These are phyloP conservation scores for Bertia moriformis DNA, from an alignment of 2,329 filamentous ascomycete genomes.

Conservation along the genomic window DNA sequence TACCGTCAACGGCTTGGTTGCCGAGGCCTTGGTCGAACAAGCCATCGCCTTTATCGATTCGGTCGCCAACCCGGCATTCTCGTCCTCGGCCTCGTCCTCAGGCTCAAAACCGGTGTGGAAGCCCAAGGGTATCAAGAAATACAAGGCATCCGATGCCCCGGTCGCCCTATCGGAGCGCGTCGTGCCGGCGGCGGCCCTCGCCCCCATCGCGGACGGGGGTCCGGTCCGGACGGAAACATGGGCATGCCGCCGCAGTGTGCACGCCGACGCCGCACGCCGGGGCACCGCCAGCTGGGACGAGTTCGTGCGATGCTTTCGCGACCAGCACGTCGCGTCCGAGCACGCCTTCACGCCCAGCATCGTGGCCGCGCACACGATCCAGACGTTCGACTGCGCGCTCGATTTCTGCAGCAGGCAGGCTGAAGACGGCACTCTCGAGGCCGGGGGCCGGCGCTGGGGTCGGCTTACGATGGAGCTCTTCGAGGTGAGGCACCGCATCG, in stretches of 20 bases:
- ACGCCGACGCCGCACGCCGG: constrained; percentile 30
- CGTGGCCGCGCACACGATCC: constrained; percentile 26
- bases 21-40: too few species aligned
- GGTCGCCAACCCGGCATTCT: constrained; percentile 25
- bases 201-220: constrained; percentile 15
- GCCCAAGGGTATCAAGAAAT: constrained; percentile 30
- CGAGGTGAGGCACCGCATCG: constrained; percentile 54
- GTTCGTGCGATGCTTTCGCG: constrained; percentile 43
- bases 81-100: constrained; percentile 7
- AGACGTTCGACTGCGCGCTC: constrained; percentile 26
- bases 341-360: constrained; percentile 41
- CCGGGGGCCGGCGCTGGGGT: constrained; percentile 23
- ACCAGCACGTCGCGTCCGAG: constrained; percentile 40
- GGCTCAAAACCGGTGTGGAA: too few species aligned
- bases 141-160: constrained; percentile 28
- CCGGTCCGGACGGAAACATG: constrained; percentile 36
- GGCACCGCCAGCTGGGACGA: constrained; percentile 50
- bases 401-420: too few species aligned
- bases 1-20: too few species aligned
- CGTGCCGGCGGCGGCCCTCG: constrained; percentile 27
- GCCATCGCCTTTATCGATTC: constrained; percentile 41
- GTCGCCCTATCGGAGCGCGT: constrained; percentile 38
- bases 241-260: constrained; percentile 48
- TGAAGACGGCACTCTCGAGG: constrained; percentile 21
- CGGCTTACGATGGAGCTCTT: constrained; percentile 34